Evolutionary conservation across 2,329 filamentous ascomycete species (phyloP).

Genomic region (Penicillium sp.): DNA sequence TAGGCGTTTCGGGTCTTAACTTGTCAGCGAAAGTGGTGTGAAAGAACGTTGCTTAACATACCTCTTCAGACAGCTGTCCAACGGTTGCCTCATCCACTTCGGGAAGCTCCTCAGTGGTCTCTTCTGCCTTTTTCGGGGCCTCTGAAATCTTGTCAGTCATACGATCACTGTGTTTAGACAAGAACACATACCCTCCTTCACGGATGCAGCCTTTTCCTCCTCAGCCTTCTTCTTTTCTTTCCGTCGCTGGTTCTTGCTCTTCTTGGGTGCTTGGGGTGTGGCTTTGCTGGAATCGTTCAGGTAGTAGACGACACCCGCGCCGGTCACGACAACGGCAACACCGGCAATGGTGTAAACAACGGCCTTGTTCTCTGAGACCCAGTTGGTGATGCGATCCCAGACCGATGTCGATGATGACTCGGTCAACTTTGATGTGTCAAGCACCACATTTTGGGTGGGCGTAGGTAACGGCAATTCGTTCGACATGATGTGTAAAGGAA

Average conservation of each 20-base stretch:
- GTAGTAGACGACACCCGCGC: slow-evolving; percentile 91
- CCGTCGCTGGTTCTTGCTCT: slow-evolving; percentile 86
- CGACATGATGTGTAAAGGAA: slow-evolving; percentile 39
- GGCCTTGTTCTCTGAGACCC: slow-evolving; percentile 94
- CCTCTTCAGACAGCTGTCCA: slow-evolving; percentile 47
- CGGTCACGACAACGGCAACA: slow-evolving; percentile 85
- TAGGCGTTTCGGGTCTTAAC: slow-evolving; percentile 75
- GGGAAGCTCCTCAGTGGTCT: slow-evolving; percentile 63
- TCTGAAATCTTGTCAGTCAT: slow-evolving; percentile 26
- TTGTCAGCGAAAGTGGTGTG: slow-evolving; percentile 9
- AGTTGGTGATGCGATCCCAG: slow-evolving; percentile 86
- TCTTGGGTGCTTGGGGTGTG: slow-evolving; percentile 50
- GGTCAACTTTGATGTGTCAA: slow-evolving; percentile 43
- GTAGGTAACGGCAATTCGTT: slow-evolving; percentile 37
- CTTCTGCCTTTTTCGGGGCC: slow-evolving; percentile 48
- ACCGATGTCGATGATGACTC: slow-evolving; percentile 61
- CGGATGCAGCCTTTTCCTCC: slow-evolving; percentile 50
- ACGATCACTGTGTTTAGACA: slow-evolving; percentile 1
- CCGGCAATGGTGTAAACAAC: slow-evolving; percentile 95
- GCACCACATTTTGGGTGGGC: slow-evolving; percentile 37
- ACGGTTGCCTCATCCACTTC: slow-evolving; percentile 56
- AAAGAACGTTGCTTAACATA: slow-evolving; percentile 24
- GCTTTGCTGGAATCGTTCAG: slow-evolving; percentile 56
- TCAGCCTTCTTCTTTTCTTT: slow-evolving; percentile 62
- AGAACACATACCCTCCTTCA: slow-evolving; percentile 35